phyloP scores from a whole-genome alignment of 2,329 filamentous ascomycete species.

The Cordyceps farinosa region DNA sequence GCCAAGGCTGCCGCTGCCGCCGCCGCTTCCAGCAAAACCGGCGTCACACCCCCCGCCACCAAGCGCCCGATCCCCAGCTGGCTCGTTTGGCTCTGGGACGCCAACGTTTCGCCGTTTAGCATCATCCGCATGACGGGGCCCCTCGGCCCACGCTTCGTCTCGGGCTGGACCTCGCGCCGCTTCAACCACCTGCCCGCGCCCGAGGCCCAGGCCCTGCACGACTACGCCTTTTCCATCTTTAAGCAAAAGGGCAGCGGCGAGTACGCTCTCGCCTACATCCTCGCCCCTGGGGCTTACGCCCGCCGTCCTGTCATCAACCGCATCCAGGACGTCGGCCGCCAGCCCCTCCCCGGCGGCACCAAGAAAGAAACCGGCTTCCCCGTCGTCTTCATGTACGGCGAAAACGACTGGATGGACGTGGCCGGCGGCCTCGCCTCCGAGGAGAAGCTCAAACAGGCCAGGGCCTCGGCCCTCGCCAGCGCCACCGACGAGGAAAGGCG shows the following conservation, averaged over 20 bases:
- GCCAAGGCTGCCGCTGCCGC: conserved; percentile 22
- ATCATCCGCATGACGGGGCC: conserved; percentile 85
- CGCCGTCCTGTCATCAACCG: conserved; percentile 81
- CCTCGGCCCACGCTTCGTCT: conserved; percentile 85
- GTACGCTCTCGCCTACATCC: conserved; percentile 86
- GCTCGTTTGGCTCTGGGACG: conserved; percentile 93
- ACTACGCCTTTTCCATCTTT: conserved; percentile 94
- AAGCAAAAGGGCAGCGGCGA: conserved; percentile 88
- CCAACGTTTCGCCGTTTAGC: conserved; percentile 92
- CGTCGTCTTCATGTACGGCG: conserved; percentile 91
- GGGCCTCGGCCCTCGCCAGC: conserved; percentile 54
- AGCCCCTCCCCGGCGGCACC: conserved; percentile 41
- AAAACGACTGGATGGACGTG: conserved; percentile 98
- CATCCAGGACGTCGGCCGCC: conserved; percentile 83
- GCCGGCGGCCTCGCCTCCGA: conserved; percentile 76
- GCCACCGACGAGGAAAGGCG: conserved; percentile 65
- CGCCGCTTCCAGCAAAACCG: conserved; percentile 30
- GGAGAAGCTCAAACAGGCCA: conserved; percentile 71
- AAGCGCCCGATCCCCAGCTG: conserved; percentile 70
- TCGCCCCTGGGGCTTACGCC: conserved; percentile 90
- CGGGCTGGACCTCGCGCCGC: conserved; percentile 87
- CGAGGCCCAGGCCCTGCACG: conserved; percentile 81
- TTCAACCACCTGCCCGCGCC: conserved; percentile 82
- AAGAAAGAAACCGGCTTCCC: conserved; percentile 65
- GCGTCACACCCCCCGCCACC: conserved; percentile 30